Percentiles rank a stretch among this genome's conserved stretches.
These are phyloP conservation scores for Chrysophaeum taylorii DNA, from an alignment of 352 stramenopile genomes.

Conservation along the genomic window DNA sequence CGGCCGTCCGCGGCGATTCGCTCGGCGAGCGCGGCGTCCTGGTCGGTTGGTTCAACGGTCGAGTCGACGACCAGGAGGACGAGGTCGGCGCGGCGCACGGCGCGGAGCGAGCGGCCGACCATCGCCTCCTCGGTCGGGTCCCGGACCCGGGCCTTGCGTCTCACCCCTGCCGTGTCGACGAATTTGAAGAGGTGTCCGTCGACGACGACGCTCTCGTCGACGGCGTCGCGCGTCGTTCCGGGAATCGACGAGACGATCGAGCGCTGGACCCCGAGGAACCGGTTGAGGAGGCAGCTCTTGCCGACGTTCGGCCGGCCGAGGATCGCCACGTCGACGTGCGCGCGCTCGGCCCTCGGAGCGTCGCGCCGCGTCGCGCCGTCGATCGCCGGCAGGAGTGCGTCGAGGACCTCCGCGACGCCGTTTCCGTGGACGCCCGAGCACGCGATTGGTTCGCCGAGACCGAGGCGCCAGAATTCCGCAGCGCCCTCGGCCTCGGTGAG, in stretches of 20 bases:
- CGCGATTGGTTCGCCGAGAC: constrained; percentile 58
- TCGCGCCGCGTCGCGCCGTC: constrained; percentile 43
- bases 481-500: constrained; percentile 43
- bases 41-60: constrained; percentile 47
- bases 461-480: constrained; percentile 64
- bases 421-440: constrained; percentile 60
- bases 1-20: constrained; percentile 51
- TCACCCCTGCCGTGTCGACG: constrained; percentile 67
- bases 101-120: constrained; percentile 68
- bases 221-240: constrained; percentile 75
- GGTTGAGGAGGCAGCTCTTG: constrained; percentile 66
- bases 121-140: constrained; percentile 76
- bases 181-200: constrained; percentile 61
- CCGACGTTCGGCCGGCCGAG: constrained; percentile 76
- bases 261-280: constrained; percentile 56
- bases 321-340: constrained; percentile 66
- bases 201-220: constrained; percentile 63
- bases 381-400: constrained; percentile 54
- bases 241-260: constrained; percentile 70
- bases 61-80: constrained; percentile 51
- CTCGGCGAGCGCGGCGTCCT: constrained; percentile 63
- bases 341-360: constrained; percentile 33
- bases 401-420: constrained; percentile 56
- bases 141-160: constrained; percentile 56
- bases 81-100: constrained; percentile 67